Base-by-base conservation (phyloP, 1,139 yeast genomes). In the Taiozyma sp. region DNA sequence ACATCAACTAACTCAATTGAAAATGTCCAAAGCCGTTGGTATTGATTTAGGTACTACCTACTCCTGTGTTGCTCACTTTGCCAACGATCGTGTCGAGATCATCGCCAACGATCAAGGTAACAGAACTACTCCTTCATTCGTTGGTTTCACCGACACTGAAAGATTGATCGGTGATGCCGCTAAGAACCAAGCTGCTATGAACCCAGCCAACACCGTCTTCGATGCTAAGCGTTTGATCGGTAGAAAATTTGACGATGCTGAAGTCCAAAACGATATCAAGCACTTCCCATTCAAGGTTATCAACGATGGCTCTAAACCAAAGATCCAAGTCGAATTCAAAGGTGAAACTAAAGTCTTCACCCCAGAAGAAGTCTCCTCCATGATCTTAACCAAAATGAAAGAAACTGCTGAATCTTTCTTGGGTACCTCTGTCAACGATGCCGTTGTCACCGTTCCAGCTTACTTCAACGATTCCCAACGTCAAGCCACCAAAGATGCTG, bases 51-150 rank as follows among this genome's bases (percentile, higher is more conserved):
- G 98, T 84, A 91, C 97, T 70, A 89, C 96, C 66, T 89, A 92
- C 88, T 91, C 97, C 62, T 91, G 97, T 87, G 98, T 91, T 66
- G 97, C 97, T 70, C 73, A 88, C 86, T 79, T 89, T 76, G 78
- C 95, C 74, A 81, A 89, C 78, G 87, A 90, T 79, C 78, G 92
- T 73, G 86, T 84, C 66, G 63, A 91, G 76, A 92, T 92, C 75
- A 91, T 92, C 76, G 97, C 97, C 75, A 92, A 92, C 80, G 97
- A 92, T 76, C 97, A 92, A 84, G 98, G 98, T 87, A 91, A 91
- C 93, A 91, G 98, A 84, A 95, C 92, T 71, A 92, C 98, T 65
- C 98, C 98, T 70, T 92, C 97, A 63, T 92, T 90, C 80, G 97
- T 92, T 70, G 98, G 96, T 67, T 92, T 92, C 90, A 90, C 96